Conservation (phyloP, 2,329 filamentous ascomycete species). For the Aspergillus sp. region DNA sequence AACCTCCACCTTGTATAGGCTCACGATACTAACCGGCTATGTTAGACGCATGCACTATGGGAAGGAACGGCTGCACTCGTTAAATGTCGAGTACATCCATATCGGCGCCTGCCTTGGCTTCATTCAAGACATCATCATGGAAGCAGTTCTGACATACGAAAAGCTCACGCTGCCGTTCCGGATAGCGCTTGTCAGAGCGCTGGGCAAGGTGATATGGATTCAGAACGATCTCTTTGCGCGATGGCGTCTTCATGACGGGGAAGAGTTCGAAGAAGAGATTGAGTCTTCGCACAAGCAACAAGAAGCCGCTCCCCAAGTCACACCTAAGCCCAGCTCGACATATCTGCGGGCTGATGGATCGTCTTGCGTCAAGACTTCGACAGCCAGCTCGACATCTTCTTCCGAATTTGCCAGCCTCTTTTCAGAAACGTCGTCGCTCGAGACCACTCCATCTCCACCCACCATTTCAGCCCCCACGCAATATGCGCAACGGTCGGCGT, state of each 20-base stretch:
- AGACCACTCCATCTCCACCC: not conserved
- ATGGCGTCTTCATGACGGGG: constrained; percentile 72
- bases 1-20: not conserved
- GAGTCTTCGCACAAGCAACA: not conserved
- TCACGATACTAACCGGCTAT: not conserved
- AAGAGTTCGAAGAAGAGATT: constrained; percentile 57
- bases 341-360: not conserved
- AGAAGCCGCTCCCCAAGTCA: not conserved
- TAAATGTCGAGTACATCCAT: constrained; percentile 80
- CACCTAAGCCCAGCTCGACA: not conserved
- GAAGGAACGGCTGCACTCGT: constrained; percentile 68
- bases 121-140: constrained; percentile 75
- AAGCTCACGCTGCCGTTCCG: constrained; percentile 67
- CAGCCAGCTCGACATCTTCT: not conserved
- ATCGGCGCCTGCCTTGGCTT: constrained; percentile 72
- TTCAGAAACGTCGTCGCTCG: not conserved
- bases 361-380: not conserved
- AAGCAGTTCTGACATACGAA: constrained; percentile 73
- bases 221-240: constrained; percentile 83
- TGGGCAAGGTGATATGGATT: constrained; percentile 83
- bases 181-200: constrained; percentile 71
- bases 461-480: constrained; percentile 30
- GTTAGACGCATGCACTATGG: constrained; percentile 75
- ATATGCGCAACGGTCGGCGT: constrained; percentile 24
- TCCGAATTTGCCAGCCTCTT: not conserved